Conservation (phyloP, 345 rosid genomes). For the Gynandropsis gynandra region DNA sequence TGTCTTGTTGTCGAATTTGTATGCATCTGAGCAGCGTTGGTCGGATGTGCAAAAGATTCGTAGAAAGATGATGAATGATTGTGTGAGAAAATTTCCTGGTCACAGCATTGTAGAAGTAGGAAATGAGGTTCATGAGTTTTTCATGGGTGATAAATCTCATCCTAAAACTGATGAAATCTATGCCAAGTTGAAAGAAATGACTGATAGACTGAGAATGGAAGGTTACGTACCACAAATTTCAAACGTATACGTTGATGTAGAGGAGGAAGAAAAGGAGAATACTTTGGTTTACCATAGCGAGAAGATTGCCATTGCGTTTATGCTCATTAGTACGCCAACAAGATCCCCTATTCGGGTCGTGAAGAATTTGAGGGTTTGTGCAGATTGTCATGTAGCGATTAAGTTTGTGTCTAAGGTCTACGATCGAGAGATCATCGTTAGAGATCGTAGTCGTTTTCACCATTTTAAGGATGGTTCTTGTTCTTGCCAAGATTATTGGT, state of each 20-base stretch:
- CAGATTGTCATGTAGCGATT: slow-evolving; percentile 74
- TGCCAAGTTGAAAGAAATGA: slow-evolving; percentile 49
- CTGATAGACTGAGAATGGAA: slow-evolving; percentile 44
- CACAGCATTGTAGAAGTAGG: slow-evolving; percentile 73
- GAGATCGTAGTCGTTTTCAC: slow-evolving; percentile 82
- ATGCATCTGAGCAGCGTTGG: slow-evolving; percentile 77
- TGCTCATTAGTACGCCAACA: slow-evolving; percentile 53
- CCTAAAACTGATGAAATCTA: slow-evolving; percentile 49
- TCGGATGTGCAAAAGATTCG: slow-evolving; percentile 58
- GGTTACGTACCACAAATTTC: slow-evolving; percentile 52
- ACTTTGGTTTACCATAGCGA: slow-evolving; percentile 72
- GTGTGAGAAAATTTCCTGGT: slow-evolving; percentile 65
- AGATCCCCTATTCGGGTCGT: slow-evolving; percentile 49
- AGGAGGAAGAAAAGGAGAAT: slow-evolving; percentile 75
- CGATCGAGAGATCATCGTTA: slow-evolving; percentile 53
- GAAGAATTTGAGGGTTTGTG: slow-evolving; percentile 79
- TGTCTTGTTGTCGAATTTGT: slow-evolving; percentile 74
- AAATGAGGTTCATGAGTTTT: slow-evolving; percentile 55
- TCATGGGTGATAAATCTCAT: slow-evolving; percentile 57
- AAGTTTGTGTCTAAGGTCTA: slow-evolving; percentile 67
- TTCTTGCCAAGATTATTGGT: slow-evolving; percentile 70
- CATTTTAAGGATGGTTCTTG: slow-evolving; percentile 66
- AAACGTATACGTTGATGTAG: slow-evolving; percentile 62
- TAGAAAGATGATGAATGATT: slow-evolving; percentile 44
- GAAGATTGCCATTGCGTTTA: slow-evolving; percentile 77